Evolutionary conservation across 108 stramenopile species (phyloP).

Genomic region (Cylindrotheca closterium): DNA sequence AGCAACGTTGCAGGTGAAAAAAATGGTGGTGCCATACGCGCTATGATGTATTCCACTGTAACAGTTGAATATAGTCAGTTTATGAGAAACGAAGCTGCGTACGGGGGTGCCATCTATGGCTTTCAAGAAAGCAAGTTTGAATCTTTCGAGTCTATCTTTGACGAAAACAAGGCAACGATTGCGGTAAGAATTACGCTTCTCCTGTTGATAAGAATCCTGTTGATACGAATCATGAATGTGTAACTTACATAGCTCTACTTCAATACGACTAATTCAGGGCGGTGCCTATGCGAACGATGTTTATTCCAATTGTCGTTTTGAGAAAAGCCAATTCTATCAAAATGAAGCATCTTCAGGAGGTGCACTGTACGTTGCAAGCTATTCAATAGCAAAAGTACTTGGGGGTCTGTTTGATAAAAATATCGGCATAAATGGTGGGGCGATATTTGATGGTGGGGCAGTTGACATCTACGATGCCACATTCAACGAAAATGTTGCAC

Average conservation of each 20-base stretch:
- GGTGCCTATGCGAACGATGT: conserved; percentile 11
- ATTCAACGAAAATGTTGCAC: conserved; percentile 6
- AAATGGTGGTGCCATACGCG: conserved; percentile 7
- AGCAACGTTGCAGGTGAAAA: conserved; percentile 6
- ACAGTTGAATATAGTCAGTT: conserved; percentile 6
- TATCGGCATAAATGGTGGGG: conserved; percentile 5
- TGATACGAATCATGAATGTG: too few species aligned
- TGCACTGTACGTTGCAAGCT: conserved; percentile 15
- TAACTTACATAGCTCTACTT: too few species aligned
- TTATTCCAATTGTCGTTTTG: not conserved
- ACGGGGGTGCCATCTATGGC: conserved; percentile 15
- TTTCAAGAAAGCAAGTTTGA: not conserved
- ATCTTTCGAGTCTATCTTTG: conserved; percentile 5
- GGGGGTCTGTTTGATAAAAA: not conserved
- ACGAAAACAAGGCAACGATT: conserved; percentile 5
- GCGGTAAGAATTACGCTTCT: too few species aligned
- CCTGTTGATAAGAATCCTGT: too few species aligned
- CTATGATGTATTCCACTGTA: not conserved
- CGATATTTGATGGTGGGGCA: conserved; percentile 8
- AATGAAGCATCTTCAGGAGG: conserved; percentile 10
- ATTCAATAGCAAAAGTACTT: not conserved
- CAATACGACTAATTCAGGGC: not conserved
- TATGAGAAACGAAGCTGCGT: conserved; percentile 1
- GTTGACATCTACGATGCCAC: not conserved
- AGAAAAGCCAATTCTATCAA: not conserved